A percentile compares a stretch with the other conserved stretches of the same genome.
Conservation (phyloP, 169 alveolate genomes). For the Prorocentrum cordatum region DNA sequence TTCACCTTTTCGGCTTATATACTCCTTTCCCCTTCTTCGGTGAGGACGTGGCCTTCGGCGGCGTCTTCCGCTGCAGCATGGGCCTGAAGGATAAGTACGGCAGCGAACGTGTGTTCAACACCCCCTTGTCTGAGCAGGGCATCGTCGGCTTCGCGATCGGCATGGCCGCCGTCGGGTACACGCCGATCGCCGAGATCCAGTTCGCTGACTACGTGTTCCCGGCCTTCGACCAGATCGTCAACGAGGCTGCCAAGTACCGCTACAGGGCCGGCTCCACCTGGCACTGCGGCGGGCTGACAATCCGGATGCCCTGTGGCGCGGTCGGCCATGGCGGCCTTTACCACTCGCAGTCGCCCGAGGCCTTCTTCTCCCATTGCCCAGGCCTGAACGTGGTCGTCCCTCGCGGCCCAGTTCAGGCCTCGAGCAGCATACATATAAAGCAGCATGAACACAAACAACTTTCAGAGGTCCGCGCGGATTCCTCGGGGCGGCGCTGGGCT, state of each 20-base stretch:
- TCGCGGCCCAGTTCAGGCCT: constrained; percentile 18
- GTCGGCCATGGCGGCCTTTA: constrained; percentile 98
- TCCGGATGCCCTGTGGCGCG: constrained; percentile 93
- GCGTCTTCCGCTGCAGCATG: constrained; percentile 92
- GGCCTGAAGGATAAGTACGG: constrained; percentile 88
- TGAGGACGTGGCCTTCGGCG: constrained; percentile 97
- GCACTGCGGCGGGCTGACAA: constrained; percentile 66
- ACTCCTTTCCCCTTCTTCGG: no score
- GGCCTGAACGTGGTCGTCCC: constrained; percentile 65
- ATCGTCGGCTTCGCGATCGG: constrained; percentile 88
- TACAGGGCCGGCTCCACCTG: constrained; percentile 87
- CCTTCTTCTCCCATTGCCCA: constrained; percentile 67
- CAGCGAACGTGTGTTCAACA: constrained; percentile 88
- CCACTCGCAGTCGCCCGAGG: constrained; percentile 92
- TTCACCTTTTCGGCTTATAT: no score
- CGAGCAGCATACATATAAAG: no score
- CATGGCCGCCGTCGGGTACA: constrained; percentile 88
- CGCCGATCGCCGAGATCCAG: constrained; percentile 95
- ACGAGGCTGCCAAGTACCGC: constrained; percentile 95
- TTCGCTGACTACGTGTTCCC: constrained; percentile 98
- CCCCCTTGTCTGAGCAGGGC: constrained; percentile 81
- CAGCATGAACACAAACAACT: no score
- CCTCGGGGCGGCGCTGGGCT: no score
- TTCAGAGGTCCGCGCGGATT: no score
- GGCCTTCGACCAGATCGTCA: constrained; percentile 85